These are phyloP conservation scores for Torulaspora pretoriensis DNA, from an alignment of 1,139 yeast genomes.

Conservation along the genomic window DNA sequence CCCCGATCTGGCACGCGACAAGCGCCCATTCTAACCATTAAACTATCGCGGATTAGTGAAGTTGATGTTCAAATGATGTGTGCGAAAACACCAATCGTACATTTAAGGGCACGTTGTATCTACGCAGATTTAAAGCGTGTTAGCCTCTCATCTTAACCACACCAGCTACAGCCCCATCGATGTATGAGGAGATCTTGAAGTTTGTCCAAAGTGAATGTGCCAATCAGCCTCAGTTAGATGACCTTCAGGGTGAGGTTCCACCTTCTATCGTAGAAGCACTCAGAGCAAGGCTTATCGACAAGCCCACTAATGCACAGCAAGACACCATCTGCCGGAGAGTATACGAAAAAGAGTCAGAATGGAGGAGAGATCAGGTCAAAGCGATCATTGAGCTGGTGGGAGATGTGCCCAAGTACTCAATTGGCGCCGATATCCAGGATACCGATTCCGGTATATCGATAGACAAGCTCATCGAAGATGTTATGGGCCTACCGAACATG, in stretches of 20 bases:
- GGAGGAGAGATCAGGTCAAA: conserved; percentile 17
- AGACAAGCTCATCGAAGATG: conserved; percentile 21
- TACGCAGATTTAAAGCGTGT: not conserved
- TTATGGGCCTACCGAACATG: conserved; percentile 22
- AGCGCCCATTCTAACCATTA: conserved; percentile 40
- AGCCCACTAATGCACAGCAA: conserved; percentile 1
- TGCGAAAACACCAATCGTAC: not conserved
- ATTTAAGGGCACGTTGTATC: not conserved
- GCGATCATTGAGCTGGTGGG: conserved; percentile 23
- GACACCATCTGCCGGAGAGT: conserved; percentile 16
- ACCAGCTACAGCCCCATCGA: not conserved
- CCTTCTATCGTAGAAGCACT: not conserved
- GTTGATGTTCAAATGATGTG: not conserved
- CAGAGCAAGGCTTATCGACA: not conserved
- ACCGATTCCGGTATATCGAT: conserved; percentile 15
- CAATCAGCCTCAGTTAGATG: conserved; percentile 1
- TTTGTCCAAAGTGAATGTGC: conserved; percentile 1
- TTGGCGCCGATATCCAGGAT: conserved; percentile 19
- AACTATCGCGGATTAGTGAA: conserved; percentile 35
- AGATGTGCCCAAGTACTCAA: conserved; percentile 21
- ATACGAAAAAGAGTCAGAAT: conserved; percentile 19
- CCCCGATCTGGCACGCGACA: conserved; percentile 41
- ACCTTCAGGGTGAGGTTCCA: conserved; percentile 8
- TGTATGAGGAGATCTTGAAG: conserved; percentile 4
- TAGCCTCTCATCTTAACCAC: not conserved